Evolutionary conservation across 306 rosid species (phyloP), one percentile per base, ranked within the genome.

Genomic region (Acacia acuminata): DNA sequence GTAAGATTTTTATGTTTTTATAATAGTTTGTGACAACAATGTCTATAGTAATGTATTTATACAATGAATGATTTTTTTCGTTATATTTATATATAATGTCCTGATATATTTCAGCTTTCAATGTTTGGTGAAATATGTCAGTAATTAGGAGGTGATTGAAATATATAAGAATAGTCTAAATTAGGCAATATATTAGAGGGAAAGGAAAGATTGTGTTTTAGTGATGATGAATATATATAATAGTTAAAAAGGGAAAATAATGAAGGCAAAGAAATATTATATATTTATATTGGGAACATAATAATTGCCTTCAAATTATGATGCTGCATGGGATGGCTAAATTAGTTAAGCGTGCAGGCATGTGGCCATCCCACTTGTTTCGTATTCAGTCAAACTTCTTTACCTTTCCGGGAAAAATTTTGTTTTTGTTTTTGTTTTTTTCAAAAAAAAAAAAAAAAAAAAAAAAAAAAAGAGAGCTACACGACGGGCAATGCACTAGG

Each of bases 221-320:
- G 20, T 15, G 56, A 50, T 16, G 7, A 48, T 12, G 53, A 14
- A 50, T 38, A 38, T 6, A 6, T 38, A 50, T 50, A 17, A 53
- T 53, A 10, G 3, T 19, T 53, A 17, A 19, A 53, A 53, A 53
- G 24, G 60, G 60, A 4, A 53, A 53, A 48, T 48, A 48, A 47
- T 9, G 4, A 47, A 47, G 17, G 58, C 9, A 17, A 4, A 53
- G 2, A 53, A 53, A 6, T 11, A 53, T 53, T 8, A 53, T 0
- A 53, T 53, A n/a, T n/a, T n/a, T 27, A 53, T 0, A 53, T 53
- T 53, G 22, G 36, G 73, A 77, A 38, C 77, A 86, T 74, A 77
- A 81, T 42, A 34, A 78, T 78, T 69, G 82, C 67, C 30, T 81
- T 74, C 73, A 45, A 73, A 77, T 68, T 60, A 84, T 43, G 36